Evolutionary conservation across 2,329 filamentous ascomycete genomes (phyloP).

Genomic region (Mycosphaerella arachidis): DNA sequence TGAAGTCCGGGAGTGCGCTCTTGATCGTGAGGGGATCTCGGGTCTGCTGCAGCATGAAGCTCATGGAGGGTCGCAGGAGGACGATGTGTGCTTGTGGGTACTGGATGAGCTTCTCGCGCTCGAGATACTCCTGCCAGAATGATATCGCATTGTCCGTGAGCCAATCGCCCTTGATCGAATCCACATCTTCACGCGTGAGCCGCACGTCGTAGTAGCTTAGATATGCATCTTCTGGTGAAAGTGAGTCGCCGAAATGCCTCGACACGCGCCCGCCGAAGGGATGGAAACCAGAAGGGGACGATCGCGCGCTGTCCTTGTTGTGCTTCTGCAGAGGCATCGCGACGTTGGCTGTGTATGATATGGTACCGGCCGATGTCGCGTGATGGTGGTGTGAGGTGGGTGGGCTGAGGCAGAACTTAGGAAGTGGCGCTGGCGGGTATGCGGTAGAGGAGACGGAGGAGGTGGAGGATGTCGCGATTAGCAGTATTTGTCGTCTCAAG

Average conservation of each 20-base stretch:
- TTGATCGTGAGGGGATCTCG: constrained; percentile 52
- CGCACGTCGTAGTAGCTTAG: constrained; percentile 56
- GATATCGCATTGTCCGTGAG: constrained; percentile 95
- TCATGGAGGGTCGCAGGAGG: constrained; percentile 87
- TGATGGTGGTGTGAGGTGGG: neutral
- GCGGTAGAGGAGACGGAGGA: neutral
- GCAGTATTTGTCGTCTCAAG: neutral
- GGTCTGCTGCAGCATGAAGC: constrained; percentile 80
- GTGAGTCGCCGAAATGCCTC: constrained; percentile 48
- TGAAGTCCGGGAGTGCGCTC: constrained; percentile 75
- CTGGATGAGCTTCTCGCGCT: constrained; percentile 76
- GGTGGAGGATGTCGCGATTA: neutral
- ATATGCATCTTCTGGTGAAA: constrained; percentile 63
- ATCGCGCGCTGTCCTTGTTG: constrained; percentile 8
- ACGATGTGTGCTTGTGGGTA: constrained; percentile 82
- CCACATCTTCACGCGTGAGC: constrained; percentile 88
- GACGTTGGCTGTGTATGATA: neutral
- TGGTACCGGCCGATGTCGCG: neutral
- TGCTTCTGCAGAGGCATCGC: constrained; percentile 9
- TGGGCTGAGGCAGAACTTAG: neutral
- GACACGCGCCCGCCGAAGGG: constrained; percentile 51
- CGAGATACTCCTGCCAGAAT: constrained; percentile 97
- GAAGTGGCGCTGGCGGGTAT: neutral
- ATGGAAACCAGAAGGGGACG: constrained; percentile 42
- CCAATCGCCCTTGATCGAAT: constrained; percentile 88